These are phyloP conservation scores for Nadsonia starkeyi-henricii DNA, from an alignment of 1,139 yeast species.

Conservation along the genomic window DNA sequence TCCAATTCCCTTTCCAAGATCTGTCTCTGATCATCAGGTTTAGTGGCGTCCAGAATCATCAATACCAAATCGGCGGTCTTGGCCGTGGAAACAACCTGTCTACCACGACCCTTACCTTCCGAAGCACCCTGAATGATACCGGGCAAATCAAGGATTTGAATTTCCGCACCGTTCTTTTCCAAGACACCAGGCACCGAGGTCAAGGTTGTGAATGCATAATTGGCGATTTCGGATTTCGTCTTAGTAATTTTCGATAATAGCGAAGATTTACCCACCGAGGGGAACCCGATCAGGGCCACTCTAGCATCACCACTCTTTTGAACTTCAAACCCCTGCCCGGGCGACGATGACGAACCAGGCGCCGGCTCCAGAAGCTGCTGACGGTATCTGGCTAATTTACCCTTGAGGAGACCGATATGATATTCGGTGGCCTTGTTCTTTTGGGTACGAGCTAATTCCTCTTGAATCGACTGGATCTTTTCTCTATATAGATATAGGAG, in stretches of 20 bases:
- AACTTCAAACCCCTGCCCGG: slow-evolving; percentile 91
- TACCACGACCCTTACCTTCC: slow-evolving; percentile 95
- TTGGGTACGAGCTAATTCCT: slow-evolving; percentile 88
- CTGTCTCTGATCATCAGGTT: slow-evolving; percentile 75
- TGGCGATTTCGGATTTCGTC: slow-evolving; percentile 90
- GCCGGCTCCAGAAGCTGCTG: slow-evolving; percentile 86
- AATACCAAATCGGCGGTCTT: slow-evolving; percentile 85
- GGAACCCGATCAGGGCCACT: slow-evolving; percentile 89
- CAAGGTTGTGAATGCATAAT: slow-evolving; percentile 87
- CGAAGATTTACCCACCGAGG: slow-evolving; percentile 94
- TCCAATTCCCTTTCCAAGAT: slow-evolving; percentile 83
- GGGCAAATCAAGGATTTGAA: slow-evolving; percentile 90
- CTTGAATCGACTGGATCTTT: slow-evolving; percentile 80
- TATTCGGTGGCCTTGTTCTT: slow-evolving; percentile 97
- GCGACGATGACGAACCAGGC: slow-evolving; percentile 56
- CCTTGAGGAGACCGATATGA: slow-evolving; percentile 85
- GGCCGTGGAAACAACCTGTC: slow-evolving; percentile 93
- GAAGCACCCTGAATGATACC: slow-evolving; percentile 96
- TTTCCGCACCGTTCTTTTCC: slow-evolving; percentile 91
- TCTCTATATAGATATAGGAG: slow-evolving; percentile 28
- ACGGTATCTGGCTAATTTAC: slow-evolving; percentile 87
- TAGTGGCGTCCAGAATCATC: slow-evolving; percentile 93
- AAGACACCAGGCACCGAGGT: slow-evolving; percentile 94
- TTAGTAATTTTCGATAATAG: slow-evolving; percentile 73
- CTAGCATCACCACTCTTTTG: slow-evolving; percentile 94